Percentiles rank a stretch among this genome's conserved stretches.
phyloP scores from a whole-genome alignment of 768 basidiomycete genomes.

The Pleurotus tuber-regium region DNA sequence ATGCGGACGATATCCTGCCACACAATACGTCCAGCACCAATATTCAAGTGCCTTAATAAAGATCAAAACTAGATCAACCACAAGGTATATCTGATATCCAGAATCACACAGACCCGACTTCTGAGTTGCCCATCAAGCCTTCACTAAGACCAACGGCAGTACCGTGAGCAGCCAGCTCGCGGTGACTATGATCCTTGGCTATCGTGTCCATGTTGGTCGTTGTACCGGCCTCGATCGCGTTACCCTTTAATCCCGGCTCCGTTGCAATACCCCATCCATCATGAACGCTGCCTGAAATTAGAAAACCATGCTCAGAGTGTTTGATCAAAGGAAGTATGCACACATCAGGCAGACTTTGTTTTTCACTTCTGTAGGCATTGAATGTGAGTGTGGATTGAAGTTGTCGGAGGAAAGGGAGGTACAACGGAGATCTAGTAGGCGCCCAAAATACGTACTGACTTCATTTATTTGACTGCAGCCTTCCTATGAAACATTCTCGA shows the following conservation, averaged over 20 bases:
- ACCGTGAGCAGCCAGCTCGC: slow-evolving; percentile 80
- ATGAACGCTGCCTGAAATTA: slow-evolving; percentile 61
- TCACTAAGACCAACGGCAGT: slow-evolving; percentile 91
- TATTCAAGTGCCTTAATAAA: slow-evolving; percentile 77
- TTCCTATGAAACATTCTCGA: neutral
- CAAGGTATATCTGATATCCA: neutral
- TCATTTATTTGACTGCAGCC: neutral
- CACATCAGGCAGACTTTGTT: slow-evolving; percentile 93
- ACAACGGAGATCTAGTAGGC: slow-evolving; percentile 4
- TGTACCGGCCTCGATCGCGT: slow-evolving; percentile 82
- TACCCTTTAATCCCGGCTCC: slow-evolving; percentile 70
- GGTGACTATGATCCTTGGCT: slow-evolving; percentile 69
- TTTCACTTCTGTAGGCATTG: slow-evolving; percentile 46
- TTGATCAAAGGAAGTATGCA: slow-evolving; percentile 22
- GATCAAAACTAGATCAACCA: neutral
- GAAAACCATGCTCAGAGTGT: neutral
- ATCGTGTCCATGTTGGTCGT: slow-evolving; percentile 92
- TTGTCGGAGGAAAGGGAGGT: slow-evolving; percentile 5
- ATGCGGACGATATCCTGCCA: slow-evolving; percentile 99
- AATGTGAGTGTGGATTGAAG: neutral
- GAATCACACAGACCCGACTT: slow-evolving; percentile 74
- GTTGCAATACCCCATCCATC: slow-evolving; percentile 92
- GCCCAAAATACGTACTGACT: no score
- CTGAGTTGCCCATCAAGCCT: slow-evolving; percentile 97
- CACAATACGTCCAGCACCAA: slow-evolving; percentile 91